phyloP scores from a whole-genome alignment of 2,329 filamentous ascomycete species.

The Aspergillus latus region DNA sequence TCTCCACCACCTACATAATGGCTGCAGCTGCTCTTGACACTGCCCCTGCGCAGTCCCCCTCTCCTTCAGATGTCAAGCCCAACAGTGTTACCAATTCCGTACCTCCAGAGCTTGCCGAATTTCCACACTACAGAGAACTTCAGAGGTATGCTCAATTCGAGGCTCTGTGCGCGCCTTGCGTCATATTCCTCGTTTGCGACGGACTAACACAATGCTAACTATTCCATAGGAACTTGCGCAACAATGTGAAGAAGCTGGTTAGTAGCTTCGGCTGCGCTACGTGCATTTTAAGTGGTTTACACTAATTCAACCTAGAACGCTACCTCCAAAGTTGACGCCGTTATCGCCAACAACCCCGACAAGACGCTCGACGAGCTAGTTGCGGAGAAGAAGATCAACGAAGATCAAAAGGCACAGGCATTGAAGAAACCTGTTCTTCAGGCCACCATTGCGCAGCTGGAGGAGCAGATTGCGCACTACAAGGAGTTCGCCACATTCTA shows the following conservation, averaged over 20 bases:
- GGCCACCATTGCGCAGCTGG: constrained; percentile 55
- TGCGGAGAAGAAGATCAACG: constrained; percentile 62
- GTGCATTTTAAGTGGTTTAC: constrained; percentile 17
- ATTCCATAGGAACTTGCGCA: constrained; percentile 73
- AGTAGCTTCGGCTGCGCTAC: constrained; percentile 37
- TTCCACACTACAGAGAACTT: constrained; percentile 79
- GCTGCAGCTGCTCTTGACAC: constrained; percentile 62
- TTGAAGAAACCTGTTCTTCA: constrained; percentile 64
- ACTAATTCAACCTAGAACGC: constrained; percentile 47
- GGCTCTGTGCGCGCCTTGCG: not conserved
- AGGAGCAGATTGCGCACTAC: constrained; percentile 62
- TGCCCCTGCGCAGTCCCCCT: constrained; percentile 60
- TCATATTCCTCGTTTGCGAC: not conserved
- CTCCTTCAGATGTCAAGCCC: constrained; percentile 68
- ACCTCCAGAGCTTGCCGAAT: constrained; percentile 66
- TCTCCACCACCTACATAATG: constrained; percentile 49
- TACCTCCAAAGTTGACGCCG: constrained; percentile 60
- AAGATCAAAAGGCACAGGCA: constrained; percentile 63
- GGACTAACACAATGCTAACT: constrained; percentile 19
- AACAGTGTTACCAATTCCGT: constrained; percentile 54
- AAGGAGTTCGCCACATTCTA: constrained; percentile 61
- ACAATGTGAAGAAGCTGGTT: constrained; percentile 92
- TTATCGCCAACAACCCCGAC: constrained; percentile 60
- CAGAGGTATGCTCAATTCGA: constrained; percentile 68
- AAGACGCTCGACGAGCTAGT: constrained; percentile 64